Evolutionary conservation across 768 basidiomycete genomes (phyloP).

Genomic region (Boletus rubescentipes): DNA sequence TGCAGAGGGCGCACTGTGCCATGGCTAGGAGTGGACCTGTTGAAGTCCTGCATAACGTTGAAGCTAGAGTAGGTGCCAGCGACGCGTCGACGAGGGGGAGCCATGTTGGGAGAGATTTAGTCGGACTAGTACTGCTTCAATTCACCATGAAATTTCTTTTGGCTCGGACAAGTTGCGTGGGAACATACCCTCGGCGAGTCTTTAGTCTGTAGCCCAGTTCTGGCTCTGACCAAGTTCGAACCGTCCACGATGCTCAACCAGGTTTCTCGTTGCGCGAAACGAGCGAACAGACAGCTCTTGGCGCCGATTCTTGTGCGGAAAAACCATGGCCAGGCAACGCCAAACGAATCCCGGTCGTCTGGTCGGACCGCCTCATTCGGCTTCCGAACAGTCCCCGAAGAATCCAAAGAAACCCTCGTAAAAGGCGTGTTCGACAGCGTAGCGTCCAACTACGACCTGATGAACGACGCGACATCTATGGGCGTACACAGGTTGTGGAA

Average conservation of each 20-base stretch:
- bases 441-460: conserved; percentile 91
- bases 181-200: too few relatives aligned
- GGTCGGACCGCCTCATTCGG: conserved; percentile 82
- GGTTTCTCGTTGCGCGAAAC: conserved; percentile 17
- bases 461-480: conserved; percentile 99
- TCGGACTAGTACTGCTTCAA: too few relatives aligned
- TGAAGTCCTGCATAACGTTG: too few relatives aligned
- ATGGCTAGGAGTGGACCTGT: too few relatives aligned
- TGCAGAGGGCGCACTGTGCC: too few relatives aligned
- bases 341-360: conserved; percentile 15
- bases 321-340: conserved; percentile 22
- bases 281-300: conserved; percentile 7
- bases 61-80: too few relatives aligned
- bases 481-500: conserved; percentile 98
- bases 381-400: conserved; percentile 84
- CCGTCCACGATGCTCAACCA: conserved; percentile 16
- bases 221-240: too few relatives aligned
- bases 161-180: too few relatives aligned
- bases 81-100: too few relatives aligned
- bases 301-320: conserved; percentile 15
- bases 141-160: too few relatives aligned
- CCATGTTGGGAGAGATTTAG: too few relatives aligned
- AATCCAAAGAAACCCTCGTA: conserved; percentile 85
- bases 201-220: too few relatives aligned
- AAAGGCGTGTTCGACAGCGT: conserved; percentile 95